Conservation (phyloP, 176 grass and related monocot species). For the Oryza australiensis region DNA sequence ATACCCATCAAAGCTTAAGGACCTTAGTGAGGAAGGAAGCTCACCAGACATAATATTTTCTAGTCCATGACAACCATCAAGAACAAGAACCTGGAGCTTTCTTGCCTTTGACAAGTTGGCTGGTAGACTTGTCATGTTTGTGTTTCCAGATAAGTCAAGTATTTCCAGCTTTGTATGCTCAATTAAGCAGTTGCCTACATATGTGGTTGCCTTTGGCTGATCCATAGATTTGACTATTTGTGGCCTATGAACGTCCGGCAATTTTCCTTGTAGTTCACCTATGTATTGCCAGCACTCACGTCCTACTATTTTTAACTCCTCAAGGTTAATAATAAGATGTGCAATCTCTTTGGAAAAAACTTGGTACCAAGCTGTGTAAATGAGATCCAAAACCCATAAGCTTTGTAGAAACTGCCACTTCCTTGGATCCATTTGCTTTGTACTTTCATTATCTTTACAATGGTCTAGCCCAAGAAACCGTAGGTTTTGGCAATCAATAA, state of each 20-base stretch:
- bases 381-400: neutral
- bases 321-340: neutral
- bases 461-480: neutral
- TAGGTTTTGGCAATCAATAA: neutral
- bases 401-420: neutral
- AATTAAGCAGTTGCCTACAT: neutral
- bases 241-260: too few relatives aligned
- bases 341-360: neutral
- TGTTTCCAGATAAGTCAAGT: neutral
- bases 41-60: neutral
- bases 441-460: neutral
- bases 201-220: too few relatives aligned
- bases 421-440: neutral
- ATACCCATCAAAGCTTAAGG: slow-evolving; percentile 8
- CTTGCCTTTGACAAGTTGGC: neutral
- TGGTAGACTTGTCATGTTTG: neutral
- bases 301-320: slow-evolving; percentile 9
- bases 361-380: neutral
- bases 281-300: too few relatives aligned
- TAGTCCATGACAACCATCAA: neutral
- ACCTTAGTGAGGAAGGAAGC: neutral
- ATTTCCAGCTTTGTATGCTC: neutral
- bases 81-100: neutral
- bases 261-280: too few relatives aligned
- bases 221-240: too few relatives aligned